Base-by-base conservation (phyloP, 2,329 filamentous ascomycete genomes). In the Aschersonia sp. region DNA sequence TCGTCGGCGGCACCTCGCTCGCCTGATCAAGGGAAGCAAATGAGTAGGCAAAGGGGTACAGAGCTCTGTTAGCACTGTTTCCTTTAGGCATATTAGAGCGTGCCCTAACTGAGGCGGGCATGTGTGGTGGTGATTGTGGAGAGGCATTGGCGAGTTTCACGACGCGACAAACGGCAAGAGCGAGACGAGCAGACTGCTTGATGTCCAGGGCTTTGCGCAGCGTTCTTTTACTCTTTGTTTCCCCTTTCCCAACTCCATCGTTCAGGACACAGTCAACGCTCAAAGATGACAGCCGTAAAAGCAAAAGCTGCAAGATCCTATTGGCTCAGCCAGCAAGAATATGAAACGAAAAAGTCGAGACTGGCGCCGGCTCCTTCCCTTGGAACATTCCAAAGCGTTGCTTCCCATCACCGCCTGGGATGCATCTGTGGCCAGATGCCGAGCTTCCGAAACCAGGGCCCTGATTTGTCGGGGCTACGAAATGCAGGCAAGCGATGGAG, bases 381-480 rank as follows among this genome's bases (percentile, higher is more conserved):
- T 38, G 32, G 32, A 38, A 38, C 32, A 38, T 38, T 38, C 32
- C 32, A 38, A 38, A 38, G 7, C 2, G 32, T 9, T 38, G 32
- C 32, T 38, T 12, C 32, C 32, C 32, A 7, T 38, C 3, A 38
- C 3, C 32, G 32, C 7, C 32, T 12, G 32, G 32, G 32, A 38
- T 3, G 7, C 32, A 42, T 48, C 49, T 51, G 47, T 44, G 41
- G 44, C 47, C 29, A 31, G 30, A 51, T 51, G 50, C 50, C 50
- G 50, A 47, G 31, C 44, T 51, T 51, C 49, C 49, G 49, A 10
- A 29, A 40, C 48, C 30, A 30, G 47, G 47, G 47, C 35, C 31
- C 28, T 45, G 43, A 50, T 45, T 47, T 30, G 48, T 9, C 7
- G 32, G 9, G 35, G 35, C 35, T 12, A 9, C 35, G 35, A 40